These are phyloP conservation scores for Hordeum pubiflorum DNA, from an alignment of 202 grass and related monocot species.

Conservation along the genomic window DNA sequence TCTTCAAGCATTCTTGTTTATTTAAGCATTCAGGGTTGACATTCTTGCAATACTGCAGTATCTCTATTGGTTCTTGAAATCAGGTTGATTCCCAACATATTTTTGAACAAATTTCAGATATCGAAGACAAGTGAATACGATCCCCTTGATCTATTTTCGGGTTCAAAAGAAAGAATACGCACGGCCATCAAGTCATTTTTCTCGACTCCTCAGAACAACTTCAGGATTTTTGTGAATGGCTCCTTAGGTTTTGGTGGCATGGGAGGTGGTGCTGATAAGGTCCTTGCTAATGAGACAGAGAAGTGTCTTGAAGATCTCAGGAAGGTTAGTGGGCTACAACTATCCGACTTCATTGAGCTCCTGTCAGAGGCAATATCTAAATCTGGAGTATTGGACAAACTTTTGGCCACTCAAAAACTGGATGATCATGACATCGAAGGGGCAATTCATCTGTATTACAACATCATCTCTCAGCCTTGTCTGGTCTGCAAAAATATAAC, in stretches of 20 bases:
- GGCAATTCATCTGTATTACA: slow-evolving; percentile 82
- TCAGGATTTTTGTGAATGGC: slow-evolving; percentile 78
- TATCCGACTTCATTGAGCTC: slow-evolving; percentile 58
- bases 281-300: slow-evolving; percentile 36
- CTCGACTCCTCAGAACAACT: slow-evolving; percentile 79
- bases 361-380: slow-evolving; percentile 56
- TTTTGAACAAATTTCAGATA: slow-evolving; percentile 65
- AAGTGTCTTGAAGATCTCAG: slow-evolving; percentile 46
- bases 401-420: slow-evolving; percentile 74
- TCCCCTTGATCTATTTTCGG: slow-evolving; percentile 87
- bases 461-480: slow-evolving; percentile 68
- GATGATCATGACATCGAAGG: slow-evolving; percentile 92
- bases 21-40: neutral
- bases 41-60: slow-evolving; percentile 13
- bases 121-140: slow-evolving; percentile 61
- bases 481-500: slow-evolving; percentile 52
- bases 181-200: slow-evolving; percentile 64
- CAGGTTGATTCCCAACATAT: slow-evolving; percentile 26
- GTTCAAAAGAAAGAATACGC: slow-evolving; percentile 75
- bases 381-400: slow-evolving; percentile 52
- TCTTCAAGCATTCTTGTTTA: neutral
- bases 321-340: slow-evolving; percentile 43
- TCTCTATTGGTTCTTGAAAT: slow-evolving; percentile 20
- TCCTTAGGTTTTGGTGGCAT: slow-evolving; percentile 75
- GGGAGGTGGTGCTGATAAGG: slow-evolving; percentile 47